Base-by-base conservation (phyloP, 495 filamentous ascomycete species). In the Corynascus novoguineensis region DNA sequence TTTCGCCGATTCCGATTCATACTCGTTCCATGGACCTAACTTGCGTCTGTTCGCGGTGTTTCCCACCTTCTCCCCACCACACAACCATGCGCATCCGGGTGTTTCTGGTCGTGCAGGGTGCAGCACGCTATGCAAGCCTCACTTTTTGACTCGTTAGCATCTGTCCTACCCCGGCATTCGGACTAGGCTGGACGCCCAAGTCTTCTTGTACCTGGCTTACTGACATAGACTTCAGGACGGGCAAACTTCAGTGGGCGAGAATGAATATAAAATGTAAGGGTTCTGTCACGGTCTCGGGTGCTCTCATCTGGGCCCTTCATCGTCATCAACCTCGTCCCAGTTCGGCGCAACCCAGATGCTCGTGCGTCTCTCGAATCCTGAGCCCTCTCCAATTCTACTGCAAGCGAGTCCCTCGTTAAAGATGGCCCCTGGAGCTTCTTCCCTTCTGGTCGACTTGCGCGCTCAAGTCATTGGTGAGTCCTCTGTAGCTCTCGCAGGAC, bases 391-490 rank as follows among this genome's bases (percentile, higher is more conserved):
- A n/a, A 5, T 35, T 21, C 31, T 45, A 24, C 46, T 32, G 27
- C 53, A 27, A 24, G 7, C 41, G n/a, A 40, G 12, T 34, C 50
- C 28, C 3, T 11, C 45, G 28, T 47, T 44, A 21, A 44, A 34
- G 19, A 65, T 65, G 63, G 63, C 53, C 4, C 57, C 63, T n/a
- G 53, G 37, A 37, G 37, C 46, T 38, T 44, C 57, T 15, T 24
- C 42, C n/a, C 49, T 45, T 1, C 48, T 42, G 1, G 17, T 59
- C 12, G 58, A 63, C 58, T 25, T 59, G 51, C 55, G 55, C 12
- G 53, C 59, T 27, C 64, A 66, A 45, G 56, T 52, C 15, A 59
- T 61, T 57, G 64, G 64, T 66, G 46, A 58, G 62, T 53, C 24
- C 12, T 56, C 40, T 55, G 53, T 44, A 38, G 44, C 22, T 25